phyloP scores from a whole-genome alignment of 2,329 filamentous ascomycete genomes.

The Cordyceps fumosorosea region DNA sequence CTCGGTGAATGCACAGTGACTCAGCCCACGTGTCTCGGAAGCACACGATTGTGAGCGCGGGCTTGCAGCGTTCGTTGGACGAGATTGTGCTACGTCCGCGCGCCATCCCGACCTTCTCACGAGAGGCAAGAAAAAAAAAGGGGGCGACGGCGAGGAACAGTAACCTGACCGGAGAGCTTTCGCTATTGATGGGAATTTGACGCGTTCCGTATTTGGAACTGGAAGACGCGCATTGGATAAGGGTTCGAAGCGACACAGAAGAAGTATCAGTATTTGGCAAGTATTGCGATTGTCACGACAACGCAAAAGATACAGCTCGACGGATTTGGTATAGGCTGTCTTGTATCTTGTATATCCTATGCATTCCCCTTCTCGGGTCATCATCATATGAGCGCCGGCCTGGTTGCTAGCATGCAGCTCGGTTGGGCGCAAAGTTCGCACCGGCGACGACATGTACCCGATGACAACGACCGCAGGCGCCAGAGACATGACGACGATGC shows the following conservation, averaged over 20 bases:
- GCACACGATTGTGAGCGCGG: neutral
- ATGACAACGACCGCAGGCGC: neutral
- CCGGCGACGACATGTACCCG: neutral
- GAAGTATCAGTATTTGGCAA: neutral
- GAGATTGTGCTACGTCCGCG: neutral
- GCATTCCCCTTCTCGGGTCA: too few relatives aligned
- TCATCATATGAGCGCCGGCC: neutral
- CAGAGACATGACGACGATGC: neutral
- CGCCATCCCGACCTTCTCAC: neutral
- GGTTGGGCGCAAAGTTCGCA: neutral
- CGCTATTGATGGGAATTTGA: neutral
- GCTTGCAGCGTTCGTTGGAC: neutral
- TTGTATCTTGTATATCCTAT: neutral
- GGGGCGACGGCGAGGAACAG: neutral
- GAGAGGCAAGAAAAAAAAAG: neutral
- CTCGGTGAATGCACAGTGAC: neutral
- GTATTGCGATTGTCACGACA: neutral
- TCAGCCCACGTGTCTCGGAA: slow-evolving; percentile 4
- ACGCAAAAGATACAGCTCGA: neutral
- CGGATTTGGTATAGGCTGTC: neutral
- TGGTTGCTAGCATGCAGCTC: neutral
- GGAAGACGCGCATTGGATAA: neutral
- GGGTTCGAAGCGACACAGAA: neutral
- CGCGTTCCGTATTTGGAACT: neutral
- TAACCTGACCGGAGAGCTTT: neutral